Evolutionary conservation across 805 yeast genomes (phyloP).

Genomic region (Yamadazyma ubonensis): DNA sequence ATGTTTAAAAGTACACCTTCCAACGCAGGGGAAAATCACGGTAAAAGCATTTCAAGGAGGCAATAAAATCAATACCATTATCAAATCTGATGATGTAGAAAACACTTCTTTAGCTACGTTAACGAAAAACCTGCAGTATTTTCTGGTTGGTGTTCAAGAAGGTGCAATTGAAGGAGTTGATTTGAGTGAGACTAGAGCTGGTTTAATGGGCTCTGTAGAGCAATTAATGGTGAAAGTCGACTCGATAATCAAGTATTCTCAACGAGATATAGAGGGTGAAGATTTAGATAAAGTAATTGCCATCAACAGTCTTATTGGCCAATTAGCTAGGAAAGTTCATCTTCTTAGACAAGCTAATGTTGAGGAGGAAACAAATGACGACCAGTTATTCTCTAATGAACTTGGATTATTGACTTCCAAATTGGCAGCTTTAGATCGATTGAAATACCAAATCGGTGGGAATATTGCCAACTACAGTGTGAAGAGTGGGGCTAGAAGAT

Average conservation of each 20-base stretch:
- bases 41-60: constrained; percentile 5
- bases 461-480: constrained; percentile 2
- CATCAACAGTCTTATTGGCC: constrained; percentile 25
- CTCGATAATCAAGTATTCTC: constrained; percentile 22
- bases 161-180: background rate
- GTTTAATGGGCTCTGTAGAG: constrained; percentile 14
- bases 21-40: background rate
- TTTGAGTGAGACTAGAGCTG: constrained; percentile 1
- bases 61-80: constrained; percentile 14
- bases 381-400: constrained; percentile 25
- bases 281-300: constrained; percentile 17
- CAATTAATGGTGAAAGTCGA: constrained; percentile 25
- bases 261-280: constrained; percentile 5
- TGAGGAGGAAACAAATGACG: background rate
- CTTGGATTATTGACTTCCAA: constrained; percentile 33
- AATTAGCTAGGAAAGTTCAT: constrained; percentile 21
- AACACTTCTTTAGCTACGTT: constrained; percentile 33
- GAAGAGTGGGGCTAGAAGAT: constrained; percentile 2
- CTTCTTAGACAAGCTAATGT: constrained; percentile 4
- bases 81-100: constrained; percentile 32
- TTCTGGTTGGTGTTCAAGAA: constrained; percentile 6
- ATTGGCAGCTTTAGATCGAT: constrained; percentile 22
- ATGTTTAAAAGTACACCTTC: constrained; percentile 2
- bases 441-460: constrained; percentile 16
- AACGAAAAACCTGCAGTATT: constrained; percentile 26